Base-by-base conservation (phyloP, 306 rosid genomes). In the Amphicarpaea edgeworthii region DNA sequence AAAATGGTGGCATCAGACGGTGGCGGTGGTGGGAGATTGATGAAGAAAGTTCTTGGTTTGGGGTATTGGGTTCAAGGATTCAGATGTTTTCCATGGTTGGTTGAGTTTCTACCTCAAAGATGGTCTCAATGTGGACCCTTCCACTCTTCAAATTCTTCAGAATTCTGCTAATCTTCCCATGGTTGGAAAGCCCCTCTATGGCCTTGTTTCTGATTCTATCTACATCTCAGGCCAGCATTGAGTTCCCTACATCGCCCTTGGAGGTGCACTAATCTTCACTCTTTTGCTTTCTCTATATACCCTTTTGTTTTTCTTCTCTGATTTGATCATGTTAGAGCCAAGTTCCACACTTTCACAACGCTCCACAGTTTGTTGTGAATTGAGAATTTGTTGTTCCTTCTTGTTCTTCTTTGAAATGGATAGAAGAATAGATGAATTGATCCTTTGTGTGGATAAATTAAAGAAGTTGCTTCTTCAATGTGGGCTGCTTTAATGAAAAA, bases 41-140 rank as follows among this genome's bases (percentile, higher is more conserved):
- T 75, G 79, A 82, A 82, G 75, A 85, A 68, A 69, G 63, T 92
- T 32, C 72, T 95, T 81, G 98, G 96, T 4, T 43, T 90, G 77
- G 97, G 97, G 2, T 92, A 55, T 72, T 95, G 91, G 93, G 96
- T 90, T 5, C 98, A 95, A 76, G 98, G 98, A 26, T 86, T 95
- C 79, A 86, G 97, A 70, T 90, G 98, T 38, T 85, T 92, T 40
- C 93, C 97, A 70, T 92, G 97, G 98, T 83, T 95, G 80, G 96
- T 83, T 95, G 46, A 87, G 71, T 77, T 94, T 92, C 83, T 94
- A 86, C 81, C 96, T 95, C 51, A 95, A 95, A 47, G 98, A 95
- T 76, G 90, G 83, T 0, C 88, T 95, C 67, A 83, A 77, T 45
- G 96, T 90, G n/a, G 88, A 92, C 26, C 90, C 97, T 62, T 85